Evolutionary conservation across 257 asterid genomes (phyloP).

Genomic region (Penstemon newberryi): DNA sequence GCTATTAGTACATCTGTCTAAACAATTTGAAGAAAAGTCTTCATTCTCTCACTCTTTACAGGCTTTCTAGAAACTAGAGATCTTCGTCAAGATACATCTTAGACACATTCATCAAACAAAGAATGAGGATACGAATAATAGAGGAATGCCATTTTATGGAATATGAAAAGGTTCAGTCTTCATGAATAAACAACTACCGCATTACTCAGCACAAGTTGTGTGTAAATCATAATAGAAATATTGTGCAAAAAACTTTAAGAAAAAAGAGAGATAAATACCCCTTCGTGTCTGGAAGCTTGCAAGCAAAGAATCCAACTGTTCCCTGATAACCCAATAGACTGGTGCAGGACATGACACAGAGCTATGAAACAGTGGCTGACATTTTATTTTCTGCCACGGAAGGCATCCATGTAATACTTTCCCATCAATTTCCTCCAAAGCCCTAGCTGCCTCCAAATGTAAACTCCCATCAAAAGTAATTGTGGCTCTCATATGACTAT

Average conservation of each 20-base stretch:
- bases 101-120: not conserved
- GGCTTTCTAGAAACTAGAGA: not conserved
- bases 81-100: not conserved
- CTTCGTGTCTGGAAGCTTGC: conserved; percentile 41
- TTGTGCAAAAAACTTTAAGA: not conserved
- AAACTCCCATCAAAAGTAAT: conserved; percentile 78
- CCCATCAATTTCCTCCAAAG: conserved; percentile 77
- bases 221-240: not conserved
- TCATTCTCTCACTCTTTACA: not conserved
- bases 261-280: conserved; percentile 40
- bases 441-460: conserved; percentile 89
- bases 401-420: conserved; percentile 73
- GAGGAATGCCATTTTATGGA: not conserved
- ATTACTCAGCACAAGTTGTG: conserved; percentile 17
- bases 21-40: not conserved
- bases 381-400: conserved; percentile 82
- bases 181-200: too few relatives aligned
- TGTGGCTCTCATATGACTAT: conserved; percentile 55
- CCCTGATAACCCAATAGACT: conserved; percentile 63
- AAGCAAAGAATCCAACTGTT: conserved; percentile 51
- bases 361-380: conserved; percentile 70
- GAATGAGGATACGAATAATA: not conserved
- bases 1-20: not conserved
- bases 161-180: conserved; percentile 1
- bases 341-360: conserved; percentile 78